Base-by-base conservation (phyloP, 2,329 filamentous ascomycete genomes). In the Thielaviopsis populi region DNA sequence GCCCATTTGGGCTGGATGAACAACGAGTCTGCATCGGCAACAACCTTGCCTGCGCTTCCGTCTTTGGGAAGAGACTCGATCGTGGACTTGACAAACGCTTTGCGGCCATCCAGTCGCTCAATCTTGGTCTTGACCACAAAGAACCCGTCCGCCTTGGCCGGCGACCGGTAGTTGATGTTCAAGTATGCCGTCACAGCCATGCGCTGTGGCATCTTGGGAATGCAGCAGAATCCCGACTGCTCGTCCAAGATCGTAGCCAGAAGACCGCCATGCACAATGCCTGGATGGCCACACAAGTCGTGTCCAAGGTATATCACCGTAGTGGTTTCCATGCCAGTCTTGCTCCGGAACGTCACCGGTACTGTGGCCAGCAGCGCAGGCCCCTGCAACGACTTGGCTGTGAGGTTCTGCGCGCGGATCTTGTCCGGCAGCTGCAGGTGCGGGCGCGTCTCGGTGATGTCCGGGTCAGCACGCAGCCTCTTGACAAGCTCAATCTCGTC, bases 161-260 rank as follows among this genome's bases (percentile, higher is more conserved):
- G 94, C 67, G 83, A 83, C 69, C 87, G 84, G 75, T 96, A 99
- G 73, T 95, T 86, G 69, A 88, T 77, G 69, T 82, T 91, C 69
- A 99, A 76, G 70, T 86, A 92, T 61, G 92, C 94, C 43, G 94
- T 97, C 72, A 96, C 81, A 67, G 86, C 86, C 68, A 94, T 83
- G 69, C 90, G 88, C 72, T 92, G 89, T 33, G 92, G 92, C 71
- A 97, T 78, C 40, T 89, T 90, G 5, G 84, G 85, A 74, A 97
- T 96, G 71, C 89, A 95, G 74, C 89, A 95, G 63, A 90, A 80
- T 37, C 88, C 92, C 42, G 97, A 77, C 0, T 89, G 90, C 74
- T 97, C 92, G 72, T 97, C 92, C 63, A 97, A 77, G 72, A 97
- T 80, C 10, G 92, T 97, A 15, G 92, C 92, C 64, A 97, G 77